phyloP scores from a whole-genome alignment of 257 asterid species.

The Mitragyna speciosa region DNA sequence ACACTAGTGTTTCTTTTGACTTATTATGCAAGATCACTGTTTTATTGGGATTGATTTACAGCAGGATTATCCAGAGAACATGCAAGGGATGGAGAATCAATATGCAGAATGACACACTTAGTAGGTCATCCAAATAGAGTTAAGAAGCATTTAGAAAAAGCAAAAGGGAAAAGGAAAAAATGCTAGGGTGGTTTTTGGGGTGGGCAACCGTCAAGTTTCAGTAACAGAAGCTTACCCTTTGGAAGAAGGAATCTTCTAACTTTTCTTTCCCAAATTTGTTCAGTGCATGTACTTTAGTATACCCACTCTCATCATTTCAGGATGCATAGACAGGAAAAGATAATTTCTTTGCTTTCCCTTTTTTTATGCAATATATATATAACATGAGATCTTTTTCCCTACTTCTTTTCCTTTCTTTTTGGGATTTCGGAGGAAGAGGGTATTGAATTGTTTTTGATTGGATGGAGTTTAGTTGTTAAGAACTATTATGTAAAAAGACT shows the following conservation, averaged over 20 bases:
- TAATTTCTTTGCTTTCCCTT: too few species aligned
- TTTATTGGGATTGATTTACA: neutral
- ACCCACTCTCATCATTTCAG: too few species aligned
- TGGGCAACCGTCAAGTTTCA: neutral
- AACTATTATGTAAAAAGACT: too few species aligned
- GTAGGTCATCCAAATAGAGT: neutral
- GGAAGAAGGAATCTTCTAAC: conserved; percentile 15
- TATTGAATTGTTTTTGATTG: too few species aligned
- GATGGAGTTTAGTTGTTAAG: too few species aligned
- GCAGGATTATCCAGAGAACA: neutral
- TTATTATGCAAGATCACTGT: neutral
- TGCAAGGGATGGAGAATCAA: neutral
- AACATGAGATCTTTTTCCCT: too few species aligned
- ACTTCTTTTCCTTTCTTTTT: too few species aligned
- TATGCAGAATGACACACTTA: neutral
- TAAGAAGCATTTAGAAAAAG: neutral
- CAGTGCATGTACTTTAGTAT: neutral
- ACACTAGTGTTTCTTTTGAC: neutral
- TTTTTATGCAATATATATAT: too few species aligned
- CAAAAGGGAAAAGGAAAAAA: neutral
- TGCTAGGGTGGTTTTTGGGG: neutral
- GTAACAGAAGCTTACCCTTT: neutral
- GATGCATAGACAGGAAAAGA: too few species aligned
- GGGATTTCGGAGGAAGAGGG: too few species aligned
- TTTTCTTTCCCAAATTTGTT: neutral